Percentiles rank a stretch among this genome's conserved stretches.
Evolutionary conservation across 257 asterid genomes (phyloP).

Genomic region (Nicotiana tabacum): DNA sequence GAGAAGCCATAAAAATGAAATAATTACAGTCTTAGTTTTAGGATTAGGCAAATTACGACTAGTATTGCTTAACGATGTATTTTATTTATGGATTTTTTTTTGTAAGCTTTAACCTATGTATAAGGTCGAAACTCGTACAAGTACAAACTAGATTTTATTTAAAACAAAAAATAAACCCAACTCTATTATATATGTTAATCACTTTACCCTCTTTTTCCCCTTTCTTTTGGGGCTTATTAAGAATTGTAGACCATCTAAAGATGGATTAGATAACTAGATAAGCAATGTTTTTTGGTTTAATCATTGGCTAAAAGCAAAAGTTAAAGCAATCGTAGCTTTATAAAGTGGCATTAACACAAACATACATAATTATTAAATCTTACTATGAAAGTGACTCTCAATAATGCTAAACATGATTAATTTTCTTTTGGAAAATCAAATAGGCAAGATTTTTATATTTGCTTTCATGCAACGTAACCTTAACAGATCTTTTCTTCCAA

Average conservation of each 20-base stretch:
- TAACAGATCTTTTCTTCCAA: neutral
- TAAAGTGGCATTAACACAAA: neutral
- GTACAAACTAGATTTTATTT: neutral
- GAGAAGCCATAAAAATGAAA: too few relatives aligned
- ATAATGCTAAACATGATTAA: neutral
- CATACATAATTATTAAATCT: neutral
- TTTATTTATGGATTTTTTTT: too few relatives aligned
- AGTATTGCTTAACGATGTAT: too few relatives aligned
- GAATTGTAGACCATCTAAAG: neutral
- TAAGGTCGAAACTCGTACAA: neutral
- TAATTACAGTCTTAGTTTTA: too few relatives aligned
- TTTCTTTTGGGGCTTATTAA: neutral
- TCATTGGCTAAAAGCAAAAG: neutral
- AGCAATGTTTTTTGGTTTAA: neutral
- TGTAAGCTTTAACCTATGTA: too few relatives aligned
- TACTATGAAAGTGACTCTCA: neutral
- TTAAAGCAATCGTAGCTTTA: neutral
- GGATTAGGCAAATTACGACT: neutral
- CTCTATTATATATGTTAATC: neutral
- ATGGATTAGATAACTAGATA: neutral
- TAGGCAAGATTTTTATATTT: neutral
- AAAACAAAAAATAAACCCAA: neutral
- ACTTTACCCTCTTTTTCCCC: neutral
- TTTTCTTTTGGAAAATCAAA: neutral
- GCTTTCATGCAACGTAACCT: constrained; percentile 20